A percentile compares a stretch with the other conserved stretches of the same genome.
Evolutionary conservation across 2,329 filamentous ascomycete genomes (phyloP).

Genomic region (Trichoderma gracile): DNA sequence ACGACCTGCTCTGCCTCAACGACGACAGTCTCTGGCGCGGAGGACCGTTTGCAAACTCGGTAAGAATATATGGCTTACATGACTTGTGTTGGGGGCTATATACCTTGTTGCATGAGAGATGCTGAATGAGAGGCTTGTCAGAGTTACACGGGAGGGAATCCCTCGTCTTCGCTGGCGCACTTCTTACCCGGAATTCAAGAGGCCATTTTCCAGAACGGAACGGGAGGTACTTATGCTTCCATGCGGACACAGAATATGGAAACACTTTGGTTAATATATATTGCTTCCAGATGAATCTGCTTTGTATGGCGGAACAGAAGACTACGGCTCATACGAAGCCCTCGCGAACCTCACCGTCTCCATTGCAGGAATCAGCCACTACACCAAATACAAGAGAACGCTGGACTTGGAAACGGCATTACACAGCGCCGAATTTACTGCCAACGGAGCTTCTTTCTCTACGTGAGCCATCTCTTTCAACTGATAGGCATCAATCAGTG

Average conservation of each 20-base stretch:
- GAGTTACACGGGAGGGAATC: slow-evolving; percentile 52
- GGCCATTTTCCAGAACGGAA: slow-evolving; percentile 51
- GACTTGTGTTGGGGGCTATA: too few relatives aligned
- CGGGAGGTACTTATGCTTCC: slow-evolving; percentile 41
- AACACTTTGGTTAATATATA: too few relatives aligned
- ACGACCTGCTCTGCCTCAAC: slow-evolving; percentile 48
- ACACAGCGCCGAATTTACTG: slow-evolving; percentile 40
- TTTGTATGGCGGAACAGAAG: slow-evolving; percentile 42
- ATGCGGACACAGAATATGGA: too few relatives aligned
- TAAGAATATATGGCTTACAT: slow-evolving; percentile 33
- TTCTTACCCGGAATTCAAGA: slow-evolving; percentile 46
- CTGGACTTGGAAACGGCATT: slow-evolving; percentile 49
- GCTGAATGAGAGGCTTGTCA: slow-evolving; percentile 23
- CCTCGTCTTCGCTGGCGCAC: slow-evolving; percentile 37
- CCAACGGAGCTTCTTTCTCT: slow-evolving; percentile 32
- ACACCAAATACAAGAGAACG: slow-evolving; percentile 42
- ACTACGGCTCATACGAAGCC: slow-evolving; percentile 50
- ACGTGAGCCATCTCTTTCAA: not conserved
- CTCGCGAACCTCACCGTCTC: slow-evolving; percentile 48
- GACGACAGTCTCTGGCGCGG: slow-evolving; percentile 53
- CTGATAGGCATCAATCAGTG: not conserved
- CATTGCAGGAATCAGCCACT: slow-evolving; percentile 37
- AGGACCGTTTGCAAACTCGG: slow-evolving; percentile 48
- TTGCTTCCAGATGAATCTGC: slow-evolving; percentile 36
- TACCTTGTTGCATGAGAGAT: too few relatives aligned